A percentile compares a stretch with the other conserved stretches of the same genome.
Conservation (phyloP, 2,329 filamentous ascomycete genomes). For the Pseudogymnoascus sp. region DNA sequence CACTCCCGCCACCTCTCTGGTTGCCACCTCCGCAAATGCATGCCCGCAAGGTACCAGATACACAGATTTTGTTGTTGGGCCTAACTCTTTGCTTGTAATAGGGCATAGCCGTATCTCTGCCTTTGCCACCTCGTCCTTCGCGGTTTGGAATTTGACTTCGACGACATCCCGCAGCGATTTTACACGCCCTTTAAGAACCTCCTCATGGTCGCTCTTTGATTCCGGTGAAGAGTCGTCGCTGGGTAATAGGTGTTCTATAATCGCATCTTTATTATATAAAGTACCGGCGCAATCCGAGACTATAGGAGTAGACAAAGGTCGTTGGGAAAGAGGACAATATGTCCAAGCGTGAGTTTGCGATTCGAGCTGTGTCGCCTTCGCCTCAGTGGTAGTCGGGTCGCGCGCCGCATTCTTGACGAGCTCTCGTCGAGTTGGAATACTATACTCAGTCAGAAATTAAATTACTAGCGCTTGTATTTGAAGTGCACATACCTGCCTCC, state of each 20-base stretch:
- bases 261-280: slow-evolving; percentile 90
- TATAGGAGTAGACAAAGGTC: slow-evolving; percentile 57
- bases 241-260: slow-evolving; percentile 63
- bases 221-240: slow-evolving; percentile 43
- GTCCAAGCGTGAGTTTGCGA: slow-evolving; percentile 82
- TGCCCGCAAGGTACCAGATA: slow-evolving; percentile 95
- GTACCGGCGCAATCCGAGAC: slow-evolving; percentile 80
- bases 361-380: slow-evolving; percentile 83
- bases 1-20: slow-evolving; percentile 69
- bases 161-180: slow-evolving; percentile 80
- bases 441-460: slow-evolving; percentile 24
- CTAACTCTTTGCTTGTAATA: slow-evolving; percentile 78
- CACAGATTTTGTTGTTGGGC: slow-evolving; percentile 70
- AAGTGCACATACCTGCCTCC: slow-evolving; percentile 59
- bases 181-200: slow-evolving; percentile 56
- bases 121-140: slow-evolving; percentile 35
- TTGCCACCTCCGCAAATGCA: slow-evolving; percentile 80
- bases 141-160: slow-evolving; percentile 65
- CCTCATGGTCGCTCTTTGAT: slow-evolving; percentile 48
- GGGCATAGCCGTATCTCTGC: slow-evolving; percentile 71
- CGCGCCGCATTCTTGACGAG: slow-evolving; percentile 91
- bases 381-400: slow-evolving; percentile 71
- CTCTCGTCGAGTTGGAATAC: slow-evolving; percentile 90
- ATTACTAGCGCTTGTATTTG: slow-evolving; percentile 10
- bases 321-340: slow-evolving; percentile 78